Base-by-base conservation (phyloP, 495 filamentous ascomycete genomes). In the Penicillium waksmanii region DNA sequence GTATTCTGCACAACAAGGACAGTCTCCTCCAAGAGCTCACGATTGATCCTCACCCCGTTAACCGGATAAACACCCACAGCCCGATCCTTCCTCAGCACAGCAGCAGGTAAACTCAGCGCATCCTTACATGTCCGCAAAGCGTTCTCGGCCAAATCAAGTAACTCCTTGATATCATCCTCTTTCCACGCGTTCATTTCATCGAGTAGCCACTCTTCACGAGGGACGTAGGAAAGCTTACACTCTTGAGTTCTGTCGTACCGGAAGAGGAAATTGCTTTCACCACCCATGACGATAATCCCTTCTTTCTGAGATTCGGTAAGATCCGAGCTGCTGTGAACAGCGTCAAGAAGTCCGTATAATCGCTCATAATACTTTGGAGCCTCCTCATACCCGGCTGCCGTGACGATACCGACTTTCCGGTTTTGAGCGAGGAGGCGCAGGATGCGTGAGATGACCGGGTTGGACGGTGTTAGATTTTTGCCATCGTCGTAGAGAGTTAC, bases 401-500 rank as follows among this genome's bases (percentile, higher is more conserved):
- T 98, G 27, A 98, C 95, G 67, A 98, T 98, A 43, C 92, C 96
- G 56, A 98, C 85, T 61, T 89, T 88, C 60, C 89, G 86, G 4
- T 80, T 84, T 47, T 76, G 78, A 9, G 60, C 59, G 34, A 92
- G 76, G 3, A 92, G 77, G n/a, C 80, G 79, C 13, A 97, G 72
- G 42, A 98, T 86, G 6, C 90, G 85, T 0, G 86, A 72, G 55
- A 98, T 92, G 12, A 96, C 88, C 0, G 91, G 88, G 72, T 88
- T 96, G 18, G 82, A 79, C 2, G 83, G 69, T 35, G 83, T 85
- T 43, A 98, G 80, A 60, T 84, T 90, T 63, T 91, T 79, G 11
- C 94, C 96, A 67, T 98, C 94, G 61, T 96, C 92, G 72, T 98
- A 98, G 38, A 98, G 84, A 6, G 96, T 98, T 12, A 98, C 92